These are phyloP conservation scores for Ustilago trichophora DNA, from an alignment of 1,284 basidiomycete genomes.

Conservation along the genomic window DNA sequence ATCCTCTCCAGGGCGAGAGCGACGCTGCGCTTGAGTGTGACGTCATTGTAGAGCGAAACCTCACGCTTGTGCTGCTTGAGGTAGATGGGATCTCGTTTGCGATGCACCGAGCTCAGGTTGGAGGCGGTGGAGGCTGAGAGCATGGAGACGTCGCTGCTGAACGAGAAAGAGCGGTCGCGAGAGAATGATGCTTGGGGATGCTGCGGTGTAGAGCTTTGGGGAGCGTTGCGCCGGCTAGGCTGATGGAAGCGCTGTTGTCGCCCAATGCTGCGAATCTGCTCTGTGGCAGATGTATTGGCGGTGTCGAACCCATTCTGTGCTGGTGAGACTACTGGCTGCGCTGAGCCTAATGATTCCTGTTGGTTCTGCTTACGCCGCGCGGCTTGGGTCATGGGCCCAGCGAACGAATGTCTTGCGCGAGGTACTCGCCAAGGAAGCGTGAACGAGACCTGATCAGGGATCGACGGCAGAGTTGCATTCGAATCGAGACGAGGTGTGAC, in stretches of 20 bases:
- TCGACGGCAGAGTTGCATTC: neutral
- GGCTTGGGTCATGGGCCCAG: slow-evolving; percentile 8
- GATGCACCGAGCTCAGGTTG: neutral
- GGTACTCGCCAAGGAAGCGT: neutral
- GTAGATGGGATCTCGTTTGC: slow-evolving; percentile 23
- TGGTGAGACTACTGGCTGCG: neutral
- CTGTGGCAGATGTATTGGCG: slow-evolving; percentile 15
- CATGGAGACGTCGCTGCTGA: slow-evolving; percentile 8
- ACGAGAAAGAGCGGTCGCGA: slow-evolving; percentile 11
- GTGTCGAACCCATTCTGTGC: neutral
- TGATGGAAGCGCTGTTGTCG: slow-evolving; percentile 21
- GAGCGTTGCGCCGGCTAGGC: slow-evolving; percentile 4
- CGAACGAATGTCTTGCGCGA: slow-evolving; percentile 12
- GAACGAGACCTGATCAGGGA: neutral
- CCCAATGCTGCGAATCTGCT: slow-evolving; percentile 20
- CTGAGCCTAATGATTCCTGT: neutral
- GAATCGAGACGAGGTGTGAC: slow-evolving; percentile 20
- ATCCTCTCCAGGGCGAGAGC: neutral
- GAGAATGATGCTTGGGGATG: neutral
- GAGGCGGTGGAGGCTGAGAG: neutral
- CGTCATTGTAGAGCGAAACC: neutral
- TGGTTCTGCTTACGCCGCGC: neutral
- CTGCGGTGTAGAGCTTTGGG: slow-evolving; percentile 6
- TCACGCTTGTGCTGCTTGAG: slow-evolving; percentile 6
- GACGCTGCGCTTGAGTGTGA: slow-evolving; percentile 2